phyloP scores from a whole-genome alignment of 2,329 filamentous ascomycete species.

The Dactylellina drechsleri region DNA sequence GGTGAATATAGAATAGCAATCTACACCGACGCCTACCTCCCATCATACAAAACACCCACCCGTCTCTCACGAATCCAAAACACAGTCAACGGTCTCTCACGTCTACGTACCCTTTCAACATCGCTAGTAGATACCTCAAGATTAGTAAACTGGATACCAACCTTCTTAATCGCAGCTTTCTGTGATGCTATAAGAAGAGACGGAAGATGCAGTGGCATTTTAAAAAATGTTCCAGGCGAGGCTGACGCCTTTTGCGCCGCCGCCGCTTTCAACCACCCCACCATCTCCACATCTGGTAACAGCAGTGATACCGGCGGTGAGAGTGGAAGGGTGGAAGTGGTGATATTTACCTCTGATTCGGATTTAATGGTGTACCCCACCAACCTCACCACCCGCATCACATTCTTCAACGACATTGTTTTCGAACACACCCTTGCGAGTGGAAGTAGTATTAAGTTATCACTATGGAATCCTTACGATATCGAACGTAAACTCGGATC shows the following conservation, averaged over 20 bases:
- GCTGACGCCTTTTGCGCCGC: slow-evolving; percentile 44
- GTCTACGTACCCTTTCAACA: slow-evolving; percentile 21
- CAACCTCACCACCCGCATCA: not conserved
- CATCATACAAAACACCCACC: slow-evolving; percentile 37
- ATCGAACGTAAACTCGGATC: slow-evolving; percentile 26
- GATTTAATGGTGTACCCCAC: slow-evolving; percentile 39
- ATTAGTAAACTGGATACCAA: slow-evolving; percentile 23
- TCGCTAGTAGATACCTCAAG: slow-evolving; percentile 25
- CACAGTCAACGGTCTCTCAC: slow-evolving; percentile 11
- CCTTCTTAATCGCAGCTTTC: slow-evolving; percentile 39
- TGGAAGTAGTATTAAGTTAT: slow-evolving; percentile 19
- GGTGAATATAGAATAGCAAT: not conserved
- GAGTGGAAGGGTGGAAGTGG: not conserved
- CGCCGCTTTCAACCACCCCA: slow-evolving; percentile 4
- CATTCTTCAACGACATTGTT: slow-evolving; percentile 8
- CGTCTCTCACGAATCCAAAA: slow-evolving; percentile 36
- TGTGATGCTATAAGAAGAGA: slow-evolving; percentile 10
- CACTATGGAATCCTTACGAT: slow-evolving; percentile 24
- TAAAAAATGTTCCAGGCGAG: slow-evolving; percentile 28
- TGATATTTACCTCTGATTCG: slow-evolving; percentile 41
- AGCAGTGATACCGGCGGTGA: not conserved
- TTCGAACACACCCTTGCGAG: slow-evolving; percentile 15
- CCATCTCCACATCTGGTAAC: not conserved
- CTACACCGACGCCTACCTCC: slow-evolving; percentile 32
- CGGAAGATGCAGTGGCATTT: slow-evolving; percentile 11